These are phyloP conservation scores for Vaccinium vitisidaea DNA, from an alignment of 148 eudicot genomes.

Conservation along the genomic window DNA sequence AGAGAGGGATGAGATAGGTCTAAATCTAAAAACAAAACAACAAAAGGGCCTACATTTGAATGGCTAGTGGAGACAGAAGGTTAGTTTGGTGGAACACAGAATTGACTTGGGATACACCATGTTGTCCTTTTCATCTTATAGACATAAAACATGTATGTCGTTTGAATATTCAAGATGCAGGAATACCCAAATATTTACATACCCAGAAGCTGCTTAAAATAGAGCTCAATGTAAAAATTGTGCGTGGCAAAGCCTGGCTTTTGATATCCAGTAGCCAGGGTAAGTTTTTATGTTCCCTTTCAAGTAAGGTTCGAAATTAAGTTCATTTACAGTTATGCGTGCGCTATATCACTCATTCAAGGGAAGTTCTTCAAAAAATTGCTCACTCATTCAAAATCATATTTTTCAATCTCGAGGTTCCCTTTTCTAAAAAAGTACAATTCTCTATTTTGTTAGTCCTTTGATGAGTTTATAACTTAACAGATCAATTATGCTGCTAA, in stretches of 20 bases:
- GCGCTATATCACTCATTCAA: neutral
- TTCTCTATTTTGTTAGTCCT: constrained; percentile 4
- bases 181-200: neutral
- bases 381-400: constrained; percentile 5
- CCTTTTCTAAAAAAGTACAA: neutral
- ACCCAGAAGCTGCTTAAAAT: neutral
- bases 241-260: neutral
- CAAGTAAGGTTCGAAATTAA: neutral
- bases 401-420: neutral
- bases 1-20: no score
- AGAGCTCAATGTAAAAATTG: neutral
- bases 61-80: neutral
- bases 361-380: neutral
- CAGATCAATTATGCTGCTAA: neutral
- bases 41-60: no score
- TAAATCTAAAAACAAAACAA: neutral
- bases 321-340: neutral
- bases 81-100: neutral
- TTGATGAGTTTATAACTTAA: no score
- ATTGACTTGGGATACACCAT: neutral
- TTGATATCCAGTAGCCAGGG: neutral
- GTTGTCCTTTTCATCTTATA: neutral
- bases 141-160: neutral
- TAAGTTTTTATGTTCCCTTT: neutral
- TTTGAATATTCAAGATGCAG: neutral